Conservation (phyloP, 371 early-diverging fungal species). For the Mucor piriformis region DNA sequence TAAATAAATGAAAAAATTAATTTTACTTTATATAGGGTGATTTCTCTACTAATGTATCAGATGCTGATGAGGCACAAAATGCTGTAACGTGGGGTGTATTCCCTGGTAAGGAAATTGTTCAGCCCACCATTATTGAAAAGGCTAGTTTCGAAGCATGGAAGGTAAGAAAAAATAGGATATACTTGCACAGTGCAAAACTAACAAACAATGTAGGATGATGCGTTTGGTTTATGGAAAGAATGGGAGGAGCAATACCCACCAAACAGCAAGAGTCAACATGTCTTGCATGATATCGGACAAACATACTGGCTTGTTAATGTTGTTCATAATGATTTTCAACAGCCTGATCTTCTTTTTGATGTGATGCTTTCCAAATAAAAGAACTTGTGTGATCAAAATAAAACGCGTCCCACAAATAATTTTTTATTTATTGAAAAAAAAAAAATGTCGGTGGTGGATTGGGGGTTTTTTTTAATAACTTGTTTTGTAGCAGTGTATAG, state of each 20-base stretch:
- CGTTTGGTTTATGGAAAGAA: slow-evolving; percentile 87
- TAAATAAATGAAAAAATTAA: neutral
- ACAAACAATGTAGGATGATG: slow-evolving; percentile 64
- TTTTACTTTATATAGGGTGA: slow-evolving; percentile 56
- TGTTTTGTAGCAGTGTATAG: no score
- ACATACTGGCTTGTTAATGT: slow-evolving; percentile 89
- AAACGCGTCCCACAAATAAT: neutral
- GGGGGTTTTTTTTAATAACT: neutral
- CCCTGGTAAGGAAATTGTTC: slow-evolving; percentile 92
- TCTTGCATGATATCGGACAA: slow-evolving; percentile 68
- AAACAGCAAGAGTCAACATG: slow-evolving; percentile 51
- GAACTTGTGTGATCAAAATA: neutral
- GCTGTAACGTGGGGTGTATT: slow-evolving; percentile 98
- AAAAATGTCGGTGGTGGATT: no score
- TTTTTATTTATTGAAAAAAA: slow-evolving; percentile 3
- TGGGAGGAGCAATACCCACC: slow-evolving; percentile 83
- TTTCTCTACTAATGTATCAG: slow-evolving; percentile 67
- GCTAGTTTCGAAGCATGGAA: slow-evolving; percentile 92
- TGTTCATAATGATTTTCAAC: slow-evolving; percentile 87
- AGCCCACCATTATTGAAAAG: slow-evolving; percentile 91
- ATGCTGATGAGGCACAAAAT: slow-evolving; percentile 54
- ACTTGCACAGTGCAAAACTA: neutral
- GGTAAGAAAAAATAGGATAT: slow-evolving; percentile 39
- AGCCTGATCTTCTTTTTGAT: slow-evolving; percentile 58
- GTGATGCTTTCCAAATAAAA: slow-evolving; percentile 33